Evolutionary conservation across 148 eudicot species (phyloP).

Genomic region (Chenopodium formosanum): DNA sequence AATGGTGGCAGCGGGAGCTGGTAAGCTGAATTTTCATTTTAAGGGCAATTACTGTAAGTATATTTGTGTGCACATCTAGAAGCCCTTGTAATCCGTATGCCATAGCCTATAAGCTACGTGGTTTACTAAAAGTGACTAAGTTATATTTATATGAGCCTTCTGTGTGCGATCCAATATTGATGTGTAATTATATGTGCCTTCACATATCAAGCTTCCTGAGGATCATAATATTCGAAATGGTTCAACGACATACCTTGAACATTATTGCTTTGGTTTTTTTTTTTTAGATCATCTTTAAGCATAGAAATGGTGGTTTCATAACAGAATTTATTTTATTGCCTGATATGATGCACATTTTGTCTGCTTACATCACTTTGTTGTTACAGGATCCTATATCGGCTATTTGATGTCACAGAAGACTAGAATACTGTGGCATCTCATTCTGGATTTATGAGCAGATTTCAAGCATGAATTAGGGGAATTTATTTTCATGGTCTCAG

Average conservation of each 20-base stretch:
- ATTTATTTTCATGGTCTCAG: neutral
- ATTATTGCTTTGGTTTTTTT: too few relatives aligned
- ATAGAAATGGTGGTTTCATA: neutral
- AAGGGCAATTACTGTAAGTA: neutral
- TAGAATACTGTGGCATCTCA: conserved; percentile 9
- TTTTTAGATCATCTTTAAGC: neutral
- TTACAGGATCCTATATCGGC: conserved; percentile 46
- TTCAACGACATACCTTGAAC: neutral
- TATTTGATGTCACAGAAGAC: conserved; percentile 36
- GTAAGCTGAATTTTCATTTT: conserved; percentile 39
- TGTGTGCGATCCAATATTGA: neutral
- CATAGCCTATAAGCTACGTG: neutral
- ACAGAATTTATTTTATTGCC: neutral
- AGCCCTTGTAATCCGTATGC: neutral
- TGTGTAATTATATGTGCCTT: neutral
- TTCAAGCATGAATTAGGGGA: neutral
- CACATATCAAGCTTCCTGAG: neutral
- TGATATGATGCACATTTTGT: neutral
- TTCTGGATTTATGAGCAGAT: neutral
- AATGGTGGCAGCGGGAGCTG: conserved; percentile 63
- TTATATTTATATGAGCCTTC: neutral
- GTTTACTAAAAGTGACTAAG: neutral
- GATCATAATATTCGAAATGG: neutral
- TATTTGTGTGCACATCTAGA: neutral
- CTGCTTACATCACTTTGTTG: conserved; percentile 19